Base-by-base conservation (phyloP, 441 rosid genomes). In the Jatropha podagrica region DNA sequence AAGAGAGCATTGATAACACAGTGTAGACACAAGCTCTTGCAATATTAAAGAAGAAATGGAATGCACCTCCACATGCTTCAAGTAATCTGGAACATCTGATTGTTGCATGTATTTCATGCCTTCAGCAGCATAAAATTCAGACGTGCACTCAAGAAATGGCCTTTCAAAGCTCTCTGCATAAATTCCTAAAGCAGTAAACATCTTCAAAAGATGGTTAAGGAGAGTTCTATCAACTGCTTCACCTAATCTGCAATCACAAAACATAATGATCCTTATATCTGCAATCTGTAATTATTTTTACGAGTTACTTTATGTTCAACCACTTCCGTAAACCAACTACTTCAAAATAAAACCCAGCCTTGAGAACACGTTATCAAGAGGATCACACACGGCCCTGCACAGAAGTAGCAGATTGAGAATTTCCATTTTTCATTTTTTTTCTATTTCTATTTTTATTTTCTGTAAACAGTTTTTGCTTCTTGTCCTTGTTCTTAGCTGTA, bases 81-180 rank as follows among this genome's bases (percentile, higher is more conserved):
- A 78, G 86, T 94, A 96, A 84, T 96, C 99, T n/a, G 98, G 96
- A 81, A 92, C 93, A 79, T 96, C 97, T 17, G 89, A 87, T 81
- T 92, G 99, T 84, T 96, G 99, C 96, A 96, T 91, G 87, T 87
- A 91, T 79, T 87, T 89, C 98, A 91, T 90, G 75, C 99, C 99
- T 85, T 94, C 99, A 27, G 98, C 85, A 14, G 95, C 97, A 88
- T 96, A 96, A 87, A 94, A 94, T 79, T 89, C 99, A 27, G 97
- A 94, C 62, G 98, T 96, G 79, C 92, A 78, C 77, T 92, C 97
- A 74, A 96, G 96, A 85, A 96, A 96, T 61, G 89, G 91, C 79
- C 88, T 94, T 87, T 96, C 98, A 88, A 96, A 96, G 85, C 91
- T 92, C 78, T 92, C 97, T 51, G 89, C 74, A 89, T 96, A 96